A percentile compares a stretch with the other conserved stretches of the same genome.
Conservation (phyloP, 1,284 basidiomycete species). For the Hypsizygus ulmarius region DNA sequence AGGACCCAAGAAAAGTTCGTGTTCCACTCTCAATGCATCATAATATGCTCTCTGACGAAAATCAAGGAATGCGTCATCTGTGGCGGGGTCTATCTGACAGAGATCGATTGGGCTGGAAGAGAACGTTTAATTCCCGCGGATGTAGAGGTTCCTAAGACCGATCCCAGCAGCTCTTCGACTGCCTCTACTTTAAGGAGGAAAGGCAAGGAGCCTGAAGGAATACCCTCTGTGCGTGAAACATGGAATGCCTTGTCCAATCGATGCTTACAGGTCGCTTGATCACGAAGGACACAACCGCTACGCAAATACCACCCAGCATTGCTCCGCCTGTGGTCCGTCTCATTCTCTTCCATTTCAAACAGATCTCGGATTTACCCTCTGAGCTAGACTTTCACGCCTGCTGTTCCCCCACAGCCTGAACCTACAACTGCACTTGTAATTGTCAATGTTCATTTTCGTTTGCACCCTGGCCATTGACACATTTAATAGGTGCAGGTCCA, state of each 20-base stretch:
- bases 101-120: conserved; percentile 48
- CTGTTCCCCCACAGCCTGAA: background rate
- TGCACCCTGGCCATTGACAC: background rate
- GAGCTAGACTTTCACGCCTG: background rate
- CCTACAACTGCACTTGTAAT: background rate
- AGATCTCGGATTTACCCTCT: background rate
- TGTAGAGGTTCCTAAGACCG: background rate
- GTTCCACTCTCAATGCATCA: conserved; percentile 3
- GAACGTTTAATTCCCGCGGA: conserved; percentile 43
- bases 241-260: background rate
- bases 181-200: conserved; percentile 1
- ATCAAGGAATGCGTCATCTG: conserved; percentile 78
- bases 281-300: background rate
- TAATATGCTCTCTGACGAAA: conserved; percentile 3
- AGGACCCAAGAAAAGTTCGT: conserved; percentile 61
- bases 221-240: conserved; percentile 9
- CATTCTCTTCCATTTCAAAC: no score
- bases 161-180: background rate
- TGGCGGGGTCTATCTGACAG: conserved; percentile 55
- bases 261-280: background rate
- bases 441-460: background rate
- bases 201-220: conserved; percentile 1
- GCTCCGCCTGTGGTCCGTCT: no score
- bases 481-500: conserved; percentile 7
- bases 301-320: background rate